These are phyloP conservation scores for Dothiorella sarmentorum DNA, from an alignment of 2,329 filamentous ascomycete species.

Conservation along the genomic window DNA sequence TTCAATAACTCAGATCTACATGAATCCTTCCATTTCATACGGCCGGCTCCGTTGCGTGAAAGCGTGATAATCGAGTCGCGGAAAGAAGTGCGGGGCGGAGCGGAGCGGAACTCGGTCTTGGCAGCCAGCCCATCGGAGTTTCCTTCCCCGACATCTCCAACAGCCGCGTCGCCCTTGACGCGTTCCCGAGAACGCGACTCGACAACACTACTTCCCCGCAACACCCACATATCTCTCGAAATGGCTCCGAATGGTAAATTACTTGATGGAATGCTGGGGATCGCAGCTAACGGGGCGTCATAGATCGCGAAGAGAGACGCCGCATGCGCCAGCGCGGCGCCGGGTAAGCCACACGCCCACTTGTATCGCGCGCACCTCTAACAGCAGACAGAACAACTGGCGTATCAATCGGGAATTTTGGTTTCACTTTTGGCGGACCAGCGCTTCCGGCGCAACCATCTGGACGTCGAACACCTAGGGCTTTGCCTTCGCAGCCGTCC, in stretches of 20 bases:
- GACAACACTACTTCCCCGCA: neutral
- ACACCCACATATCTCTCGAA: neutral
- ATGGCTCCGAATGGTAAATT: conserved; percentile 16
- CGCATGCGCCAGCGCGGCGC: conserved; percentile 57
- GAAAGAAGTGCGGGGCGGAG: neutral
- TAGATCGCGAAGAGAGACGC: conserved; percentile 53
- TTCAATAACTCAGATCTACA: too few relatives aligned
- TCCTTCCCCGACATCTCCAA: conserved; percentile 7
- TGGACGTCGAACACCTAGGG: conserved; percentile 22
- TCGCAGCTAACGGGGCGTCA: neutral
- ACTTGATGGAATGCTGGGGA: too few relatives aligned
- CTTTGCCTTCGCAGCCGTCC: conserved; percentile 28
- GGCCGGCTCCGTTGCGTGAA: neutral
- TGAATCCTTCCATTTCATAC: neutral
- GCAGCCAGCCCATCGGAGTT: neutral
- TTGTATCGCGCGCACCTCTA: neutral
- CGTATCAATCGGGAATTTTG: conserved; percentile 48
- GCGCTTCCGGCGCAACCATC: conserved; percentile 27
- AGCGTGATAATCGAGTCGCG: neutral
- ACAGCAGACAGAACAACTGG: conserved; percentile 42
- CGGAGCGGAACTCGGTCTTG: neutral
- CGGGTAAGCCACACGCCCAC: conserved; percentile 42
- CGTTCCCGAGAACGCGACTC: conserved; percentile 1
- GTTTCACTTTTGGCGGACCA: conserved; percentile 46
- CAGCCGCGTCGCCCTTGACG: conserved; percentile 15